Base-by-base conservation (phyloP, 345 rosid genomes). In the Citropsis articulata region DNA sequence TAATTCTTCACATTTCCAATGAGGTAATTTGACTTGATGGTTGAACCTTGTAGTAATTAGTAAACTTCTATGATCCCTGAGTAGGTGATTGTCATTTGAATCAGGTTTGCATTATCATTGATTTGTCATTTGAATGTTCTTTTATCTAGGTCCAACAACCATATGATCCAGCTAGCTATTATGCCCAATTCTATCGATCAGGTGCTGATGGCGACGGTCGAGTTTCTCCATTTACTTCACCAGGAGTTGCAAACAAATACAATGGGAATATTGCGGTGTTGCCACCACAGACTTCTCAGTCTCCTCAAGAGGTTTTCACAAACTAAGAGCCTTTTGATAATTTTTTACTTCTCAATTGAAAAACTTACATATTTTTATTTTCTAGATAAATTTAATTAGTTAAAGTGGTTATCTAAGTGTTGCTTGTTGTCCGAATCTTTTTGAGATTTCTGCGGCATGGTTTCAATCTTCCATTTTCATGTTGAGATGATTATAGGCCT, bases 291-390 rank as follows among this genome's bases (percentile, higher is more conserved):
- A 80, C 95, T 80, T 82, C 95, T 81, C 98, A 88, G 81, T 81
- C 93, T 81, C 81, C 89, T 35, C 97, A 89, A 88, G 98, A 95
- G 98, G 98, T 94, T 84, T 80, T 81, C 45, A 75, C 78, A 36
- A 71, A 68, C 71, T 50, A 53, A 78, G 33, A 45, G 66, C 62
- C 55, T 69, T 79, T 79, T 30, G 55, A 42, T 75, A 28, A 21
- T 57, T 33, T 22, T 79, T 66, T 72, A 42, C 31, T 56, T 73
- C 28, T 25, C 63, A 45, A 33, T 53, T 53, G 57, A 24, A 53
- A 38, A 69, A 16, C 48, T 22, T 77, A 53, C 1, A 21, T 13
- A 45, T 75, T 62, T 9, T 30, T 19, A 61, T 62, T 35, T 38
- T 64, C 50, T 27, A 9, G 24, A 19, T 59, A 22, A 33, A 10